Base-by-base conservation (phyloP, 371 early-diverging fungal species). In the Mortierella polycephala region DNA sequence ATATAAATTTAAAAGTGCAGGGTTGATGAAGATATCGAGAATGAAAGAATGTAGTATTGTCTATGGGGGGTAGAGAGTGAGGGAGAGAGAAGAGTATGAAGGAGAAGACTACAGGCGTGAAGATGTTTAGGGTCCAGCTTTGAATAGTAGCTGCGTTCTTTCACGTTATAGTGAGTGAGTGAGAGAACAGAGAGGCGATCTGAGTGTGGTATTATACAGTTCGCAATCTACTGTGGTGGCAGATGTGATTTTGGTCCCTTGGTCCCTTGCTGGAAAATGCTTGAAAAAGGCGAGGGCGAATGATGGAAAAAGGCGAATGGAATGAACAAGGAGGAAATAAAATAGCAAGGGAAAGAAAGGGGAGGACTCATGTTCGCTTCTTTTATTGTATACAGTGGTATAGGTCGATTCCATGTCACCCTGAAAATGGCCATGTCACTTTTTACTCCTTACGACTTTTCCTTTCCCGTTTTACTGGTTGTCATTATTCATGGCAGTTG, bases 11-110 rank as follows among this genome's bases (percentile, higher is more conserved):
- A 13, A 10, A 16, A 7, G 2, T 16, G 42, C 37, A 18, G 18
- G n/a, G n/a, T 44, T 41, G 62, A 30, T 7, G 21, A 10, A 45
- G 39, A 40, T 37, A 54, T 40, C 44, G 52, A 44, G 16, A 18
- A 57, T 49, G 57, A 55, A n/a, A 45, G 53, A 41, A 16, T 16
- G 44, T 16, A 53, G 55, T 23, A 47, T 23, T 46, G 20, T 55
- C 55, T 7, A 37, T 57, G 58, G 30, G n/a, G n/a, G 47, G 45
- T 30, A 21, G 40, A 23, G 52, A 30, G 30, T 4, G 30, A 4
- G 30, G 30, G 30, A 30, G 30, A 30, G 30, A 30, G 30, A 30
- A 68, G 37, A 14, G 46, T 40, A 14, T 21, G 47, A n/a, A 10
- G 47, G 39, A 42, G 57, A 59, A 44, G 21, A 60, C 21, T 10